Conservation (phyloP, 192 early-diverging fungal genomes). For the Oehlia diaphana region DNA sequence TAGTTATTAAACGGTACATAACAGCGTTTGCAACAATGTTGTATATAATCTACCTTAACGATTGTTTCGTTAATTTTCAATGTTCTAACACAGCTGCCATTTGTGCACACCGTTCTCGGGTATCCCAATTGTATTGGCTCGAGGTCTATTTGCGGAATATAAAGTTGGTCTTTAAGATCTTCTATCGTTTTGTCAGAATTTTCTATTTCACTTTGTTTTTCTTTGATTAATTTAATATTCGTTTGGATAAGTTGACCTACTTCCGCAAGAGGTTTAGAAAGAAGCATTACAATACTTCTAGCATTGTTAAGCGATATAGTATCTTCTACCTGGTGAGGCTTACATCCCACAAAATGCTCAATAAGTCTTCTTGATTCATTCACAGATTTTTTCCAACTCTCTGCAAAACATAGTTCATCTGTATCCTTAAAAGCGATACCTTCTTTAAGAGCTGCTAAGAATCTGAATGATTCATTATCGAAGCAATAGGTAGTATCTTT, state of each 20-base stretch:
- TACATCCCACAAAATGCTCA: not conserved
- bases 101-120: constrained; percentile 35
- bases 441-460: constrained; percentile 32
- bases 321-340: constrained; percentile 34
- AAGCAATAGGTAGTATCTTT: constrained; percentile 30
- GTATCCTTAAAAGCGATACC: constrained; percentile 22
- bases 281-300: constrained; percentile 24
- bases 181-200: constrained; percentile 10
- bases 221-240: constrained; percentile 25
- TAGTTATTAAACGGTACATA: not conserved
- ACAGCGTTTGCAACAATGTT: too few species aligned
- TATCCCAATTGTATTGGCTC: constrained; percentile 14
- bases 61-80: too few species aligned
- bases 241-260: constrained; percentile 27
- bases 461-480: constrained; percentile 38
- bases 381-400: constrained; percentile 35
- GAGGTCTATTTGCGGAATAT: constrained; percentile 28
- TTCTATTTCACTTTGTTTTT: constrained; percentile 27
- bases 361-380: constrained; percentile 32
- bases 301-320: constrained; percentile 36
- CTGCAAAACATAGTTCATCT: constrained; percentile 18
- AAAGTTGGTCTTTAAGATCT: constrained; percentile 29
- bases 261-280: constrained; percentile 31
- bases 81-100: not conserved
- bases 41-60: too few species aligned